phyloP scores from a whole-genome alignment of 345 rosid genomes.

The Physaria fendleri region DNA sequence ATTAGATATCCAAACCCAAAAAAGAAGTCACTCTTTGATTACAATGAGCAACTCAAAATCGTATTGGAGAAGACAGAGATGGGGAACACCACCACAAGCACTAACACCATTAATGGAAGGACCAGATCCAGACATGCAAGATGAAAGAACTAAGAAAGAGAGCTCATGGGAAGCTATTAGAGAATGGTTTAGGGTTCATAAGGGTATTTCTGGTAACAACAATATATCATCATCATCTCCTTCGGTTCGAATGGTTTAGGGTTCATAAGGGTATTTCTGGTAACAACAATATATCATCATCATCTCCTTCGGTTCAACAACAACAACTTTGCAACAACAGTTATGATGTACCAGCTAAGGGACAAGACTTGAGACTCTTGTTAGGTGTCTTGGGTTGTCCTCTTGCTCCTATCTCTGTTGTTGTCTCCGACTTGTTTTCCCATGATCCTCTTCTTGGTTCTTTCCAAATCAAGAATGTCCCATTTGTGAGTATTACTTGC shows the following conservation, averaged over 20 bases:
- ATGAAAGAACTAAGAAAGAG: constrained; percentile 62
- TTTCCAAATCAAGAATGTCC: constrained; percentile 43
- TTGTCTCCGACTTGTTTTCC: constrained; percentile 28
- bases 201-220: constrained; percentile 42
- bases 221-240: constrained; percentile 34
- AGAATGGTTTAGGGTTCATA: constrained; percentile 89
- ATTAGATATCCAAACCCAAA: neutral
- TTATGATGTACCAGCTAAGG: constrained; percentile 38
- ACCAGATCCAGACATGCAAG: constrained; percentile 89
- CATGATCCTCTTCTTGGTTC: constrained; percentile 36
- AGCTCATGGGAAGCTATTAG: constrained; percentile 82
- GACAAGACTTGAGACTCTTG: constrained; percentile 71
- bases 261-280: constrained; percentile 55
- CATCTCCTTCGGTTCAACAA: constrained; percentile 26
- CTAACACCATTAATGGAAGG: constrained; percentile 92
- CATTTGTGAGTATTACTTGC: constrained; percentile 52
- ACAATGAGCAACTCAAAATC: constrained; percentile 31
- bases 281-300: too few relatives aligned
- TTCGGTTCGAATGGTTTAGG: constrained; percentile 58
- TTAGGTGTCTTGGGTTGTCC: constrained; percentile 93
- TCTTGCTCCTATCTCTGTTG: constrained; percentile 79
- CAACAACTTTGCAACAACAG: constrained; percentile 31
- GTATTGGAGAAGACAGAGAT: constrained; percentile 49
- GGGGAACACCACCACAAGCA: constrained; percentile 56
- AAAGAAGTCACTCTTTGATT: neutral